phyloP scores from a whole-genome alignment of 768 basidiomycete species.

The Boletus huronensis region DNA sequence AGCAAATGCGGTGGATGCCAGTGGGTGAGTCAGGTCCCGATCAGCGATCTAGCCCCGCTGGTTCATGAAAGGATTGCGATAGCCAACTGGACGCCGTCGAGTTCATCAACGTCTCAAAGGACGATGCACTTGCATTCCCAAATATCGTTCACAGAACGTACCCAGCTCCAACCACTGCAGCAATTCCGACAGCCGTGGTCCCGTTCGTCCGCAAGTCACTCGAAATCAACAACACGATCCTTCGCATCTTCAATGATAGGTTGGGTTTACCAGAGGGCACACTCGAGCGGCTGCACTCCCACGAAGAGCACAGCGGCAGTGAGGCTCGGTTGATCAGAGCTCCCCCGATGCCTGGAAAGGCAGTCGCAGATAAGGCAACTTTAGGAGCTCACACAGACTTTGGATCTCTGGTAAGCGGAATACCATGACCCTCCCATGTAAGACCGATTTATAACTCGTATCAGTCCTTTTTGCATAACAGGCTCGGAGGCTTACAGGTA shows the following conservation, averaged over 20 bases:
- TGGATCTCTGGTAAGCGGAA: conserved; percentile 54
- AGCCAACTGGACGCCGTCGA: conserved; percentile 48
- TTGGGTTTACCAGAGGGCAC: conserved; percentile 52
- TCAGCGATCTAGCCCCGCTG: background rate
- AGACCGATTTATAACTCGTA: background rate
- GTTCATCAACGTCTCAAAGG: conserved; percentile 66
- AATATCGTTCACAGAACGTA: conserved; percentile 51
- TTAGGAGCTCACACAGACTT: conserved; percentile 74
- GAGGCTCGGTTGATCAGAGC: conserved; percentile 55
- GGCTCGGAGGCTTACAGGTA: conserved; percentile 67
- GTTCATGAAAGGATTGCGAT: background rate
- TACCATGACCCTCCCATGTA: background rate
- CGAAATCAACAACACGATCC: conserved; percentile 49
- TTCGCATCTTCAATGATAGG: conserved; percentile 55
- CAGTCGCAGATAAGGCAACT: conserved; percentile 34
- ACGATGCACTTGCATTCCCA: conserved; percentile 65
- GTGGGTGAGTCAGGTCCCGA: conserved; percentile 34
- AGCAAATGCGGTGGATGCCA: conserved; percentile 58
- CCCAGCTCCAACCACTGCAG: conserved; percentile 47
- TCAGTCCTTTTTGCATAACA: conserved; percentile 67
- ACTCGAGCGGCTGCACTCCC: conserved; percentile 41
- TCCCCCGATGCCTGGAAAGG: conserved; percentile 35
- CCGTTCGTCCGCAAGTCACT: conserved; percentile 60
- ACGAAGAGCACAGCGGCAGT: conserved; percentile 49
- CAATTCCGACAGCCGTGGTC: conserved; percentile 46